Evolutionary conservation across 1,139 yeast species (phyloP), one percentile per base, ranked within the genome.

Genomic region (Debaryomycetaceae sp.): DNA sequence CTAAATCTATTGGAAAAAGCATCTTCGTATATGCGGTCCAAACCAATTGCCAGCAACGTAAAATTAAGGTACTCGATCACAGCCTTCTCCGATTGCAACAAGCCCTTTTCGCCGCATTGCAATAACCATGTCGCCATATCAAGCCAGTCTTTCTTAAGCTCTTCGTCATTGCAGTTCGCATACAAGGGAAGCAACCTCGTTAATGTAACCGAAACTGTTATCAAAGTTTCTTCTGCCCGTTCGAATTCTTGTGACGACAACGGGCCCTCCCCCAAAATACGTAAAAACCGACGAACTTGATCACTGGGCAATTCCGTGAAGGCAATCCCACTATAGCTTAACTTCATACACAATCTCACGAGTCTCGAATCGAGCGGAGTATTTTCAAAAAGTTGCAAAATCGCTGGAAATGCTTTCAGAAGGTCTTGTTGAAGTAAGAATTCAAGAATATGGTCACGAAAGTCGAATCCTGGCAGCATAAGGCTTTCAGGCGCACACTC

Each of bases 41-140:
- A 41, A 18, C 5, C 31, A 8, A 23, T 37, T 32, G 11, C 31
- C 25, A 37, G 13, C 20, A 46, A 28, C 9, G 53, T 35, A 32
- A 53, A 48, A 13, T 43, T 41, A 29, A 48, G 45, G 27, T 49
- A 50, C 18, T 45, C 48, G 7, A 39, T 26, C 8, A 44, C 34
- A 2, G 62, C 40, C 2, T 29, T 18, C 27, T 48, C 53, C 1
- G 34, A 17, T n/a, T 18, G 34, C 8, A 65, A 51, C 8, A 63
- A 40, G 3, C 43, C 41, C 33, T 52, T 54, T 4, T 42, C 42
- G 1, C 55, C 61, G 36, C 65, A 61, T 36, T 51, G 45, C 9
- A 53, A 25, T 18, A 62, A 33, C 63, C 67, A 65, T 3, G 40
- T 37, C 14, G 54, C 40, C 31, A 70, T 53, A 36, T 69, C 75